Evolutionary conservation across 352 stramenopile genomes (phyloP).

Genomic region (Achlya hypogyna): DNA sequence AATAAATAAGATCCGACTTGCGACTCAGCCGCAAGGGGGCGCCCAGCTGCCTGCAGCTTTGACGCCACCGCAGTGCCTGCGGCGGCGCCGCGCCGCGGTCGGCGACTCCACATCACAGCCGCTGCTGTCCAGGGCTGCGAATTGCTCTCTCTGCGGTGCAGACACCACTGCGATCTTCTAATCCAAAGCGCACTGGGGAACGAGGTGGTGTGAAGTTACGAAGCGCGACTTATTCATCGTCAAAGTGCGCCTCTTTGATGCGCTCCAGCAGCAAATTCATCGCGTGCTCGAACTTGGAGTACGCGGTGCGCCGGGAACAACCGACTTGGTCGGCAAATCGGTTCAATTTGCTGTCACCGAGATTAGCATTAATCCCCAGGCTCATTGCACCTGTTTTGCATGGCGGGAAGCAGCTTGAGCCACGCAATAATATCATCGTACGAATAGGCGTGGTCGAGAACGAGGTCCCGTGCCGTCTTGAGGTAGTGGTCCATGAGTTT

Average conservation of each 20-base stretch:
- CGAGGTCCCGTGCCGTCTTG: slow-evolving; percentile 64
- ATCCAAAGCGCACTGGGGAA: too few relatives aligned
- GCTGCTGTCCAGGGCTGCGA: too few relatives aligned
- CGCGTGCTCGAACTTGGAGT: slow-evolving; percentile 54
- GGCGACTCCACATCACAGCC: too few relatives aligned
- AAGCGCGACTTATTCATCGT: slow-evolving; percentile 27
- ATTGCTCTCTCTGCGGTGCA: too few relatives aligned
- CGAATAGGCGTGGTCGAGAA: slow-evolving; percentile 54
- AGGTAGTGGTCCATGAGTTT: slow-evolving; percentile 72
- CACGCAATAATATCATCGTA: slow-evolving; percentile 63
- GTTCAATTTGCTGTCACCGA: slow-evolving; percentile 51
- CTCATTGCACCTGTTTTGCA: slow-evolving; percentile 64
- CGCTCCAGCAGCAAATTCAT: slow-evolving; percentile 70
- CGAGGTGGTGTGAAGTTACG: too few relatives aligned
- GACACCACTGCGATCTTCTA: too few relatives aligned
- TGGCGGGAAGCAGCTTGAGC: slow-evolving; percentile 67
- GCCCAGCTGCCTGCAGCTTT: too few relatives aligned
- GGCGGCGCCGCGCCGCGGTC: too few relatives aligned
- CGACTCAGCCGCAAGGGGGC: too few relatives aligned
- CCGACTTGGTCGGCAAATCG: slow-evolving; percentile 72
- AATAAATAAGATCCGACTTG: too few relatives aligned
- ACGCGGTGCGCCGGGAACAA: slow-evolving; percentile 37
- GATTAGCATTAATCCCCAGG: neutral
- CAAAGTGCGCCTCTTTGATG: slow-evolving; percentile 55
- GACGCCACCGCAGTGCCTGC: too few relatives aligned